Conservation (phyloP, 495 filamentous ascomycete species). For the Xanthoparmelia taractica region DNA sequence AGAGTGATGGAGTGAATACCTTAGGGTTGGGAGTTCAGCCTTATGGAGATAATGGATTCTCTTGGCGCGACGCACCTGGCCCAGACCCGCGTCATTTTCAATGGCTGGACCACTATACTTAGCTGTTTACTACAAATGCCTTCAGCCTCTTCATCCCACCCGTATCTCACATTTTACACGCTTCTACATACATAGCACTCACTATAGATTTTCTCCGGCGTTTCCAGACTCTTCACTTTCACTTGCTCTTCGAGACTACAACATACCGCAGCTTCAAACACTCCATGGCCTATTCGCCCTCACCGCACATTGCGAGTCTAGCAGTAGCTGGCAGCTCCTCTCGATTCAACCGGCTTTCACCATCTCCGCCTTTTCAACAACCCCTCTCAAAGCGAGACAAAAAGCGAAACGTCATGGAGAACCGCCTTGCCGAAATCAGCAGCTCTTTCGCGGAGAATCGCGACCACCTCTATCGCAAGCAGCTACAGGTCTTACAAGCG, state of each 20-base stretch:
- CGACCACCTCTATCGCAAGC: conserved; percentile 77
- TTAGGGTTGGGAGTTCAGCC: background rate
- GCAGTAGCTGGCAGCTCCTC: conserved; percentile 11
- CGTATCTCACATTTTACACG: background rate
- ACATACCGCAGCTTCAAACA: background rate
- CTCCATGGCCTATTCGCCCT: conserved; percentile 27
- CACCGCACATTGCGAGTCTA: conserved; percentile 16
- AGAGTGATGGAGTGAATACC: background rate
- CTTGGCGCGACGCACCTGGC: background rate
- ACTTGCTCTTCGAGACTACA: background rate
- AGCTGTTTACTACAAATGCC: background rate
- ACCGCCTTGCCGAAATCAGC: conserved; percentile 64
- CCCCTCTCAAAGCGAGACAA: conserved; percentile 82
- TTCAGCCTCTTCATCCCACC: background rate
- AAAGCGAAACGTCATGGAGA: conserved; percentile 66
- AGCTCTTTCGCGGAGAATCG: conserved; percentile 70
- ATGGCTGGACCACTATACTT: background rate
- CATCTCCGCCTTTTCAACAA: conserved; percentile 30
- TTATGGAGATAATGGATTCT: background rate
- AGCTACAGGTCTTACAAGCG: conserved; percentile 78
- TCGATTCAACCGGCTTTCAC: conserved; percentile 22
- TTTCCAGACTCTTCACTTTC: background rate
- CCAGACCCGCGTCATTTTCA: background rate
- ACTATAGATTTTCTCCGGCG: background rate
- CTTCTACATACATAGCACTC: background rate